A percentile compares a stretch with the other conserved stretches of the same genome.
These are phyloP conservation scores for Hyaloscypha hepaticicola DNA, from an alignment of 495 filamentous ascomycete species.

Conservation along the genomic window DNA sequence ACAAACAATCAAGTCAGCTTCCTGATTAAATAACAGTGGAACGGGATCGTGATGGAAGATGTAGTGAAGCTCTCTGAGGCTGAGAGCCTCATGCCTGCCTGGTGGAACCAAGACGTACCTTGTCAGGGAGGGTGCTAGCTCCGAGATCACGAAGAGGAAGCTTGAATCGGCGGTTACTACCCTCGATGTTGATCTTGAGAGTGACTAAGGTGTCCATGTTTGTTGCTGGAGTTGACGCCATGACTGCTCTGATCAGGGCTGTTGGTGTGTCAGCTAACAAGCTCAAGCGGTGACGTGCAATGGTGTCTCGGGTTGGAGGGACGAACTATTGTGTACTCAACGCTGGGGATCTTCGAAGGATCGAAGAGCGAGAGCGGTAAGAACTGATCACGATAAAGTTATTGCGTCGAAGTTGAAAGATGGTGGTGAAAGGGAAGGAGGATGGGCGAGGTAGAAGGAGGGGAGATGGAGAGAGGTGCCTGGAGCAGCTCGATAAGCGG, in stretches of 20 bases:
- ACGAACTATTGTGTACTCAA: slow-evolving; percentile 16
- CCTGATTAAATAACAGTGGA: too few relatives aligned
- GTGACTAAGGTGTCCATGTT: slow-evolving; percentile 75
- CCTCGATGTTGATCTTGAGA: slow-evolving; percentile 78
- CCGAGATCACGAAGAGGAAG: slow-evolving; percentile 84
- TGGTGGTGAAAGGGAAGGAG: slow-evolving; percentile 12
- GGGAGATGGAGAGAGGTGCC: slow-evolving; percentile 16
- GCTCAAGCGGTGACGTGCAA: slow-evolving; percentile 29
- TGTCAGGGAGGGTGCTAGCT: slow-evolving; percentile 70
- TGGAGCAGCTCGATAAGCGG: slow-evolving; percentile 14
- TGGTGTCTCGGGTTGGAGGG: slow-evolving; percentile 13
- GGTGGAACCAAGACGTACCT: slow-evolving; percentile 61
- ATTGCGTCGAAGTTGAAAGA: not conserved
- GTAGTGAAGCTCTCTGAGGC: slow-evolving; percentile 8
- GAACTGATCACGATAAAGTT: slow-evolving; percentile 19
- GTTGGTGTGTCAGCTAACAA: slow-evolving; percentile 24
- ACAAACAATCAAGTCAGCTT: slow-evolving; percentile 12
- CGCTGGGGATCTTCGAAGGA: slow-evolving; percentile 12
- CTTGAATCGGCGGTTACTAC: slow-evolving; percentile 78
- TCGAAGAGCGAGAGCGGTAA: slow-evolving; percentile 1
- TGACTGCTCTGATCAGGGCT: slow-evolving; percentile 24
- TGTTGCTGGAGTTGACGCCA: slow-evolving; percentile 28
- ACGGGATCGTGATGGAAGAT: slow-evolving; percentile 1
- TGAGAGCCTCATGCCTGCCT: slow-evolving; percentile 20
- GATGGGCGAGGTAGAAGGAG: slow-evolving; percentile 8